Base-by-base conservation (phyloP, 2,329 filamentous ascomycete species). In the Microsporum canis region DNA sequence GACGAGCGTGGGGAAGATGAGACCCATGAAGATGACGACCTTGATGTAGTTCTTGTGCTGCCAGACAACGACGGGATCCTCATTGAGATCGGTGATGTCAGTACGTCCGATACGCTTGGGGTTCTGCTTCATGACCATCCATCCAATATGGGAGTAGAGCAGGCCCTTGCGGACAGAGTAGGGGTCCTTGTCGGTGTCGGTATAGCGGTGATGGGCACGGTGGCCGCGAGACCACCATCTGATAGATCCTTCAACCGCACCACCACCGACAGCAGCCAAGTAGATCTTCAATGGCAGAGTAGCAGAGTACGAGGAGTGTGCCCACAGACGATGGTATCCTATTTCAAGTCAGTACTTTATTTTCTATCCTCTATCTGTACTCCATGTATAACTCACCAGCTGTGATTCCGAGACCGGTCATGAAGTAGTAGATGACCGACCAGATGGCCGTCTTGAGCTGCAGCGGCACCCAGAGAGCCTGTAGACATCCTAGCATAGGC, bases 121-220 rank as follows among this genome's bases (percentile, higher is more conserved):
- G 79, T 95, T 92, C 78, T 95, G 89, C 82, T 92, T 92, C 82
- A 95, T 85, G 70, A 95, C 77, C 88, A 95, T 94, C 89, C 89
- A 95, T 69, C 89, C 89, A 61, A 95, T 79, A 77, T 90, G 87
- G 59, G 84, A 90, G 82, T 91, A 92, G 67, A 90, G 77, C 57
- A 94, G 82, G 68, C 89, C 89, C 81, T 95, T 95, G 77, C 88
- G 86, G 68, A 95, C 89, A 29, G 88, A 91, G 80, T 95, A 95
- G 57, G 89, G 89, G 68, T 95, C 89, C 80, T 94, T 94, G 41
- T 91, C 88, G 70, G 89, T 95, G 72, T 95, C 90, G 78, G 89
- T 95, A 75, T 94, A 95, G 70, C 90, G 84, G 81, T 95, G 89
- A 75, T 95, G 89, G 70, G 89, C 88, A 67, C 89, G 86, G 78